Evolutionary conservation across 2,329 filamentous ascomycete genomes (phyloP).

Genomic region (Claviceps lovelessii): DNA sequence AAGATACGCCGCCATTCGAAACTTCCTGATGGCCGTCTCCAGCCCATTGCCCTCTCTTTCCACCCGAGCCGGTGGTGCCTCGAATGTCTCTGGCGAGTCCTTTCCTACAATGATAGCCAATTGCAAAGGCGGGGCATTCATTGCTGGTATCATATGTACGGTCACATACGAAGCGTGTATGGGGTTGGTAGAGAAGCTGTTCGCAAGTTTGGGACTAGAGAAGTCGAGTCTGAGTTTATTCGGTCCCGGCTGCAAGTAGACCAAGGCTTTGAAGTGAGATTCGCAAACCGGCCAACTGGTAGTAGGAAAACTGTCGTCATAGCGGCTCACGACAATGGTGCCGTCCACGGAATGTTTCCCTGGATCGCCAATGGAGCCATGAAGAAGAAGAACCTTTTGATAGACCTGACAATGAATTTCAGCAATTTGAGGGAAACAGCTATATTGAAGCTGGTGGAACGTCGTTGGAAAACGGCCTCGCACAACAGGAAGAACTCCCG

Average conservation of each 20-base stretch:
- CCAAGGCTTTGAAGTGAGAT: slow-evolving; percentile 80
- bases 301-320: slow-evolving; percentile 73
- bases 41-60: slow-evolving; percentile 71
- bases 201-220: slow-evolving; percentile 62
- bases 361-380: slow-evolving; percentile 67
- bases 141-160: slow-evolving; percentile 73
- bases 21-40: slow-evolving; percentile 72
- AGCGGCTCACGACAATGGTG: slow-evolving; percentile 60
- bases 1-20: slow-evolving; percentile 85
- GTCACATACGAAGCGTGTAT: slow-evolving; percentile 69
- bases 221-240: slow-evolving; percentile 86
- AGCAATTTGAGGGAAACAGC: slow-evolving; percentile 5
- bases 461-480: neutral
- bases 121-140: slow-evolving; percentile 68
- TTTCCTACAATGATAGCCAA: slow-evolving; percentile 76
- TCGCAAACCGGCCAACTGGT: slow-evolving; percentile 77
- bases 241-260: slow-evolving; percentile 81
- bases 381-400: slow-evolving; percentile 74
- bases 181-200: slow-evolving; percentile 49
- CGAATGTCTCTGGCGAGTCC: slow-evolving; percentile 76
- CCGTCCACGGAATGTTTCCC: slow-evolving; percentile 59
- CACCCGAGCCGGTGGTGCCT: slow-evolving; percentile 60
- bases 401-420: slow-evolving; percentile 50
- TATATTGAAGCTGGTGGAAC: neutral
- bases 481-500: neutral